phyloP scores from a whole-genome alignment of 371 early-diverging fungal genomes.

The Rhizopus sp. region DNA sequence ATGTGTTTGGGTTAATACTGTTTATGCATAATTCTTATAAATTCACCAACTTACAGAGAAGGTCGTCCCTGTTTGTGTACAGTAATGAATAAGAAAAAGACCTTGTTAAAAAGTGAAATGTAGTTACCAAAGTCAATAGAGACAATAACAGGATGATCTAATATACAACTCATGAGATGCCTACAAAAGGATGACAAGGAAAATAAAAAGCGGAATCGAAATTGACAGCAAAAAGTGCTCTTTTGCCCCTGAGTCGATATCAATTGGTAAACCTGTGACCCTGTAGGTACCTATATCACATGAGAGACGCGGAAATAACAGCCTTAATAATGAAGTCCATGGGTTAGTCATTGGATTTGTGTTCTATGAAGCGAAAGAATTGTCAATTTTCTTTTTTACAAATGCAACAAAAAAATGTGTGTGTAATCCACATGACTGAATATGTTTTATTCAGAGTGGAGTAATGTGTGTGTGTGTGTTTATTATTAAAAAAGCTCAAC shows the following conservation, averaged over 20 bases:
- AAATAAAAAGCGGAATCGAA: background rate
- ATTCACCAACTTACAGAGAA: slow-evolving; percentile 29
- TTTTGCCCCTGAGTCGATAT: no score
- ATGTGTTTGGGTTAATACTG: background rate
- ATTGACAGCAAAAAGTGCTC: no score
- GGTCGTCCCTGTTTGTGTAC: slow-evolving; percentile 35
- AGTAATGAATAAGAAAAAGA: background rate
- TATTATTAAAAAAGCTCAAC: no score
- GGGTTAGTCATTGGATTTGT: no score
- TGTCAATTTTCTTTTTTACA: background rate
- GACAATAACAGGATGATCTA: slow-evolving; percentile 47
- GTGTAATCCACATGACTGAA: no score
- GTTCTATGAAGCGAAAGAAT: no score
- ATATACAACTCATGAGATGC: background rate
- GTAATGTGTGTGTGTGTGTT: background rate
- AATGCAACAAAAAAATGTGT: no score
- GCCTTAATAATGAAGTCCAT: no score
- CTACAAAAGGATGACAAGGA: background rate
- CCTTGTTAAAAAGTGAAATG: background rate
- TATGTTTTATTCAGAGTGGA: no score
- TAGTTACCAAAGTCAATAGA: slow-evolving; percentile 51
- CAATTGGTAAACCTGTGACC: no score
- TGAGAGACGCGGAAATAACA: no score
- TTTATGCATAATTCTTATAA: background rate
- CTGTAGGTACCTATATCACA: no score